Evolutionary conservation across 305 asterid genomes (phyloP), one percentile per base, ranked within the genome.

Genomic region (Plantago rigida): DNA sequence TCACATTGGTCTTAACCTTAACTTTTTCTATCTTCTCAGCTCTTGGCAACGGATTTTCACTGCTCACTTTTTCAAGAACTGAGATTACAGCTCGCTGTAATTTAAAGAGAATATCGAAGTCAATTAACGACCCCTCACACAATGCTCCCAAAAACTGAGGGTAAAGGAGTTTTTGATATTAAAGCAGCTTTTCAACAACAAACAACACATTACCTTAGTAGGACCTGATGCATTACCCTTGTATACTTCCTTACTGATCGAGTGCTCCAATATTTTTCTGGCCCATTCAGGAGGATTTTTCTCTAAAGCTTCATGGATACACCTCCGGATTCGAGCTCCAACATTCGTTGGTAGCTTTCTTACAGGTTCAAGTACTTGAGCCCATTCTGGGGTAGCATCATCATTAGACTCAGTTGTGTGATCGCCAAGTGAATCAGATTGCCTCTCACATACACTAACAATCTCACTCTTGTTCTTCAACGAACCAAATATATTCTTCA

Each of bases 161-260:
- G 55, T 28, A 63, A 44, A 56, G 52, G 46, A 51, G 36, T 34
- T 52, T 53, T 31, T 31, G 2, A 31, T 17, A 62, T 22, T 31
- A 64, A 60, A 45, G 48, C 47, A 66, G 15, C 60, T 26, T 53
- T 67, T 47, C 17, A 66, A 69, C 47, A 53, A 54, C 54, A 68
- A 59, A 57, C 57, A 60, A 31, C 39, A 65, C 62, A 73, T 64
- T 75, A 93, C 99, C 99, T 93, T 93, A 54, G 99, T 93, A 39
- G 99, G 99, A 55, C 99, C 99, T 8, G 99, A 87, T 60, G 99
- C 99, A 72, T 93, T 93, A 51, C 99, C 96, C 76, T 93, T 93
- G 78, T 93, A 93, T 24, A 93, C 99, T 64, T 87, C 95, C 80
- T 85, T 93, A 60, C 99, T 89, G 56, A 93, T 93, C 12, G 95